These are phyloP conservation scores for Pleurotus sapidus DNA, from an alignment of 768 basidiomycete genomes.

Conservation along the genomic window DNA sequence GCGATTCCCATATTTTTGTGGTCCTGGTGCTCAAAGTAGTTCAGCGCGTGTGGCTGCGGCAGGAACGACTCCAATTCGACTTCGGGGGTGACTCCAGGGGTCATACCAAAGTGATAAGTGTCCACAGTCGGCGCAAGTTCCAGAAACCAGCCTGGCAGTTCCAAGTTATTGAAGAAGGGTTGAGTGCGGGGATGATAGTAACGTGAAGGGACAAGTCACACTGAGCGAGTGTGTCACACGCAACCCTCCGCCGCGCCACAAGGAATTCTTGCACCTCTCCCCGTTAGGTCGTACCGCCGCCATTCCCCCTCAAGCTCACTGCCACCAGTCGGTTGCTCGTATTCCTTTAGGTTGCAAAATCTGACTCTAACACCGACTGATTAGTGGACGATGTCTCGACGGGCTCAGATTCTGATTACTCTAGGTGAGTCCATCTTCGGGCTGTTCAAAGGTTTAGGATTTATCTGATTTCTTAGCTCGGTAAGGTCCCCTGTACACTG, in stretches of 20 bases:
- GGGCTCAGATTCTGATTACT: conserved; percentile 94
- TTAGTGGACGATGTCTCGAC: conserved; percentile 85
- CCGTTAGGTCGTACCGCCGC: neutral
- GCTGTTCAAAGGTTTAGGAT: conserved; percentile 9
- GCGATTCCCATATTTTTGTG: conserved; percentile 25
- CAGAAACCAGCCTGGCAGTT: neutral
- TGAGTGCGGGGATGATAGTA: neutral
- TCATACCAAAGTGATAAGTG: neutral
- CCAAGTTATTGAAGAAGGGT: too few relatives aligned
- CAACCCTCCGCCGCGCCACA: too few relatives aligned
- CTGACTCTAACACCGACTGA: conserved; percentile 1
- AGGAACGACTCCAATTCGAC: neutral
- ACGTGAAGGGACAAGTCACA: neutral
- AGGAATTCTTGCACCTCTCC: neutral
- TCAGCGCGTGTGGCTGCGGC: conserved; percentile 2
- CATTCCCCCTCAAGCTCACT: neutral
- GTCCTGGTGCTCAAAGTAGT: conserved; percentile 2
- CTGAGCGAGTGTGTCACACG: neutral
- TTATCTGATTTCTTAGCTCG: conserved; percentile 26
- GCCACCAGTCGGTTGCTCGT: conserved; percentile 2
- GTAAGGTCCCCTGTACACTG: conserved; percentile 19
- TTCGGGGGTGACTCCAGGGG: neutral
- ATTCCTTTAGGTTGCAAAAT: neutral
- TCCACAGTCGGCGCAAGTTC: neutral
- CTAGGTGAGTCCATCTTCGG: conserved; percentile 60